A percentile compares a stretch with the other conserved stretches of the same genome.
Evolutionary conservation across 2,329 filamentous ascomycete genomes (phyloP).

Genomic region (Penicillium verrucosum): DNA sequence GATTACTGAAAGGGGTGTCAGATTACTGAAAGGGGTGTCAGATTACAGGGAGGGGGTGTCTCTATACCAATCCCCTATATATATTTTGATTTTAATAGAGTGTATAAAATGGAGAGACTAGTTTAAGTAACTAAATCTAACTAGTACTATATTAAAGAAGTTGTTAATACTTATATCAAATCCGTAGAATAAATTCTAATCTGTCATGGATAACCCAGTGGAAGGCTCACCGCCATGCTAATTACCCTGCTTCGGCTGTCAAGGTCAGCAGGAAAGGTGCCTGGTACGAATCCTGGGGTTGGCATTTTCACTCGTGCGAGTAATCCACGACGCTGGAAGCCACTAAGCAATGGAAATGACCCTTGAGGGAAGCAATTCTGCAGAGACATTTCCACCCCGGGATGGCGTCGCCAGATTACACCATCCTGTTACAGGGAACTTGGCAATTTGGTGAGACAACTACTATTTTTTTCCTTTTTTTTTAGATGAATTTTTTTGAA

Average conservation of each 20-base stretch:
- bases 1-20: too few species aligned
- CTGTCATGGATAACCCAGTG: constrained; percentile 45
- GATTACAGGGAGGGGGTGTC: too few species aligned
- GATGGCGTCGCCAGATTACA: constrained; percentile 56
- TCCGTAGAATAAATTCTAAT: constrained; percentile 14
- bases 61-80: too few species aligned
- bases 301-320: constrained; percentile 53
- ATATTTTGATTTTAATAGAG: background rate
- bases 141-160: too few species aligned
- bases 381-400: constrained; percentile 55
- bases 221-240: constrained; percentile 37
- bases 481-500: too few species aligned
- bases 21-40: too few species aligned
- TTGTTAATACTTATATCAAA: too few species aligned
- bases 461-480: constrained; percentile 18
- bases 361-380: constrained; percentile 59
- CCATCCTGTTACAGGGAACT: constrained; percentile 40
- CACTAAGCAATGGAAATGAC: constrained; percentile 54
- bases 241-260: constrained; percentile 37
- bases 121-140: too few species aligned
- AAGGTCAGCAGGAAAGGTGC: constrained; percentile 45
- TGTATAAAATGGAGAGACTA: background rate
- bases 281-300: constrained; percentile 56
- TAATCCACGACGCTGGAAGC: constrained; percentile 54
- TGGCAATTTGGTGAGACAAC: constrained; percentile 39